Evolutionary conservation across 768 basidiomycete genomes (phyloP).

Genomic region (Suillus occidentalis): DNA sequence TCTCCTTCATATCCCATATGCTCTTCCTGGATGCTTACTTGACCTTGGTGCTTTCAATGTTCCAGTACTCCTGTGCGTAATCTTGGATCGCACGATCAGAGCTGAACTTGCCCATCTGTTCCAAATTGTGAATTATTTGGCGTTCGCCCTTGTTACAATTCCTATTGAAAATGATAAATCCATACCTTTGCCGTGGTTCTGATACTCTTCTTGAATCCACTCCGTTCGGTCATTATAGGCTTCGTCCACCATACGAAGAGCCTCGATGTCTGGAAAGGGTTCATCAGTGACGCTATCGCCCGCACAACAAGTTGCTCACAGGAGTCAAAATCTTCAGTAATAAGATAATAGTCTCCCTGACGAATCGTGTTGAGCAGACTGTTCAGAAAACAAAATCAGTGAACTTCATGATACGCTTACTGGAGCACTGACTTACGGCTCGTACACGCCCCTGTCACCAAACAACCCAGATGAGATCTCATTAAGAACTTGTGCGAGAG

Average conservation of each 20-base stretch:
- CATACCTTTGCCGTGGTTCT: slow-evolving; percentile 72
- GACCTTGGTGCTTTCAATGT: slow-evolving; percentile 53
- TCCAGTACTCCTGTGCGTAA: slow-evolving; percentile 90
- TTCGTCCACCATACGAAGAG: slow-evolving; percentile 84
- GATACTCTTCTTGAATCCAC: slow-evolving; percentile 93
- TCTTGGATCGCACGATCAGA: slow-evolving; percentile 91
- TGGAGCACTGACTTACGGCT: slow-evolving; percentile 61
- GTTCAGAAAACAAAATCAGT: slow-evolving; percentile 4
- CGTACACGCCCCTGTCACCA: slow-evolving; percentile 79
- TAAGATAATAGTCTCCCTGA: slow-evolving; percentile 74
- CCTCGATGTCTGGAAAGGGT: slow-evolving; percentile 64
- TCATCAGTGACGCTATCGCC: neutral
- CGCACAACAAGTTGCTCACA: slow-evolving; percentile 46
- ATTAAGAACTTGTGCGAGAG: slow-evolving; percentile 76
- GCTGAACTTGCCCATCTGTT: slow-evolving; percentile 94
- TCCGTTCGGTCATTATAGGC: slow-evolving; percentile 80
- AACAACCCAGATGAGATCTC: slow-evolving; percentile 77
- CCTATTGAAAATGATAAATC: neutral
- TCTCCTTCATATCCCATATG: slow-evolving; percentile 1
- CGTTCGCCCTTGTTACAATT: neutral
- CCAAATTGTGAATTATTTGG: slow-evolving; percentile 10
- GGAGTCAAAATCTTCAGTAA: slow-evolving; percentile 94
- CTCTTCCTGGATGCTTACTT: slow-evolving; percentile 15
- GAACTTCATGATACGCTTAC: slow-evolving; percentile 21
- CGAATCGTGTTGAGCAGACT: slow-evolving; percentile 76